phyloP scores from a whole-genome alignment of 2,329 filamentous ascomycete species.

The Penicillium sp. region DNA sequence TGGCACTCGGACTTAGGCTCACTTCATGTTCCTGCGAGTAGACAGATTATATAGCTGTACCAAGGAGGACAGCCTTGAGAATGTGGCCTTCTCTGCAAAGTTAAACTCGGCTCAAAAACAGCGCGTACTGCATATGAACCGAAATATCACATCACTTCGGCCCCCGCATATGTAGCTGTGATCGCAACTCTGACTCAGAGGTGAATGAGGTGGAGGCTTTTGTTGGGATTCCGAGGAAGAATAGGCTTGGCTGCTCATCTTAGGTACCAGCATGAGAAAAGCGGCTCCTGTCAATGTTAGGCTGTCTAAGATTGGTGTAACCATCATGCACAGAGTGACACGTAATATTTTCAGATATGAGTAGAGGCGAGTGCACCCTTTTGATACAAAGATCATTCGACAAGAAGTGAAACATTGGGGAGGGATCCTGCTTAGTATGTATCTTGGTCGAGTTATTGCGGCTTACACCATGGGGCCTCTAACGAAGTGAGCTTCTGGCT shows the following conservation, averaged over 20 bases:
- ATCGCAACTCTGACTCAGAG: not conserved
- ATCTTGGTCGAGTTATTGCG: too few species aligned
- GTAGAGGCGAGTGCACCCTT: not conserved
- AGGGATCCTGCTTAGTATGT: too few species aligned
- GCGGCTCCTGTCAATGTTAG: not conserved
- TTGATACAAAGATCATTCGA: too few species aligned
- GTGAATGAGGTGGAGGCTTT: not conserved
- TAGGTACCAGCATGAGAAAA: not conserved
- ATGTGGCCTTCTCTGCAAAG: not conserved
- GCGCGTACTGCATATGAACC: not conserved
- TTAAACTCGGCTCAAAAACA: not conserved
- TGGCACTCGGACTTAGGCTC: not conserved
- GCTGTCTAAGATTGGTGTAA: not conserved
- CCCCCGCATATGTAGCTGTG: not conserved
- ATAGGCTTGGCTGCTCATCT: not conserved
- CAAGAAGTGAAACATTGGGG: too few species aligned
- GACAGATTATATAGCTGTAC: not conserved
- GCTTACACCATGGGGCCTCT: too few species aligned
- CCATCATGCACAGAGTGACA: not conserved
- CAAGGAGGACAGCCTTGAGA: not conserved
- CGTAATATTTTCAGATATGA: not conserved
- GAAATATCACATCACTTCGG: not conserved
- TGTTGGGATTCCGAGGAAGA: too few species aligned
- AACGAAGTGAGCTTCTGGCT: too few species aligned
- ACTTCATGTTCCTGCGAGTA: not conserved